Evolutionary conservation across 441 rosid genomes (phyloP), one percentile per base, ranked within the genome.

Genomic region (Croton laevigatus): DNA sequence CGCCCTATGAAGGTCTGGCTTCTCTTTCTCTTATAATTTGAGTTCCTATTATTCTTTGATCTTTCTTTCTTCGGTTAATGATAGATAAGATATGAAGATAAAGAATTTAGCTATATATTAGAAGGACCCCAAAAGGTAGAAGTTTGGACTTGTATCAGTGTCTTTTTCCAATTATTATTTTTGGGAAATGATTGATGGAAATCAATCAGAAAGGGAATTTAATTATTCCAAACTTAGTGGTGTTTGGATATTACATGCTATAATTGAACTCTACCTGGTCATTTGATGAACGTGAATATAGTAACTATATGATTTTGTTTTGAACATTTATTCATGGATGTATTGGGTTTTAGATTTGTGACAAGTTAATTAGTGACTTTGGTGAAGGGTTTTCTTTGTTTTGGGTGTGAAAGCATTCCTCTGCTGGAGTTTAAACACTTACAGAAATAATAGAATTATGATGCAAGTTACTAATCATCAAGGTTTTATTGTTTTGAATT

Each of bases 1-100:
- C 73, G 11, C 76, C 80, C 44, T 77, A 73, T 69, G 80, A 77
- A 73, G 75, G 80, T 77, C 64, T 66, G 0, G 5, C 51, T 1
- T 59, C 17, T n/a, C 63, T 19, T 6, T 13, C 8, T 20, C 10
- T 4, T 22, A 22, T 23, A 22, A 6, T 34, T n/a, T 3, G 4
- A 2, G 6, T 46, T 23, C 23, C 8, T 16, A 6, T 40, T 4
- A 6, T 40, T 40, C 10, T 40, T 40, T 40, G 0, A 40, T 8
- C 11, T 40, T 40, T 40, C 44, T 40, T 40, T 40, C 10, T 40
- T 40, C 10, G 44, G 44, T 40, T 40, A 9, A 40, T 40, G 10
- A 9, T 40, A 40, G 44, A 40, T 40, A 40, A 40, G 10, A 40
- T 40, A 6, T 40, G 37, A 12, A 17, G 3, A 46, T 32, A 20